Base-by-base conservation (phyloP, 805 yeast species). In the Lachancea nothofagi region DNA sequence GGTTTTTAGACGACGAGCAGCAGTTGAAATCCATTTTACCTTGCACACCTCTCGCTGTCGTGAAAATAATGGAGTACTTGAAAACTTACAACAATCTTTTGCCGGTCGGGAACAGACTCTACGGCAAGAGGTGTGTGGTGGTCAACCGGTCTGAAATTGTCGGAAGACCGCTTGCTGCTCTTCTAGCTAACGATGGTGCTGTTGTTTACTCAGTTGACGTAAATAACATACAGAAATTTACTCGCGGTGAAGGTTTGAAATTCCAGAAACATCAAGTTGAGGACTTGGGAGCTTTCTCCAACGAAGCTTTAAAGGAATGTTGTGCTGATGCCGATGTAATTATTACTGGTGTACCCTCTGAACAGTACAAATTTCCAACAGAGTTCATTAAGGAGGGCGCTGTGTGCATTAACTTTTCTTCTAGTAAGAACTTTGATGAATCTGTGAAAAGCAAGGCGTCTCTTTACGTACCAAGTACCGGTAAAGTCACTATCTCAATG, bases 121-220 rank as follows among this genome's bases (percentile, higher is more conserved):
- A 86, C 54, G 98, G 98, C 32, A 89, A 88, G 64, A 90, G 93
- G 37, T 73, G 90, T 41, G 80, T 94, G 35, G 80, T 93, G 32
- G 89, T 93, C 38, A 93, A 93, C 65, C 73, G 98, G 55, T 84
- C 95, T 9, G 98, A 93, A 64, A 90, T 93, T 55, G 98, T 93
- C 17, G 98, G 98, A 9, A 77, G 98, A 51, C 98, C 98, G 1
- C 68, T 93, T 44, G 97, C 97, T 24, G 97, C 98, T 0, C 64
- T 93, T 26, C 69, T 93, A 47, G 97, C 98, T 14, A 93, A 93
- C 56, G 98, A 93, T 57, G 98, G 98, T 46, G 98, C 98, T 17
- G 82, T 81, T 1, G 97, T 93, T 2, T 93, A 83, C 61, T 89
- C 97, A 1, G 90, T 80, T 2, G 97, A 93, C 58, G 66, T 93